Conservation (phyloP, 176 grass and related monocot genomes). For the Musa itinerans region DNA sequence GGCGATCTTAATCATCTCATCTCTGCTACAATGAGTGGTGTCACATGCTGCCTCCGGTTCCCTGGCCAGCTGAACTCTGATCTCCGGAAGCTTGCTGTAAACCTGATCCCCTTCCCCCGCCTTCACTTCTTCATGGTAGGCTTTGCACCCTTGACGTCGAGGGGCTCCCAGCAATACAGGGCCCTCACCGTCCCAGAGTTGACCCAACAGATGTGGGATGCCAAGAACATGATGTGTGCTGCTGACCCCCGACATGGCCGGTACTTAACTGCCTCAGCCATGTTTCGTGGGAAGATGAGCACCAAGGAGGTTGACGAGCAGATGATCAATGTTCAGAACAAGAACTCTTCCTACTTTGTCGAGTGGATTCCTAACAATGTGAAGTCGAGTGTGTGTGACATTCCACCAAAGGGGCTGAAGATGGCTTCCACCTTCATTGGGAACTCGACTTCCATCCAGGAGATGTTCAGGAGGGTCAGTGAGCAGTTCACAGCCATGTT, state of each 20-base stretch:
- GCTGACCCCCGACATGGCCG: slow-evolving; percentile 73
- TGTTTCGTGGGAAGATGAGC: slow-evolving; percentile 96
- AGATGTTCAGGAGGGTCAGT: slow-evolving; percentile 79
- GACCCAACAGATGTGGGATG: slow-evolving; percentile 98
- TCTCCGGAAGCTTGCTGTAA: too few relatives aligned
- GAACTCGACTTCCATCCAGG: slow-evolving; percentile 71
- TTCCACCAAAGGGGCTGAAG: too few relatives aligned
- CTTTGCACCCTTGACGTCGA: slow-evolving; percentile 77
- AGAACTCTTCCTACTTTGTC: too few relatives aligned
- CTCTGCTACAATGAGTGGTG: too few relatives aligned
- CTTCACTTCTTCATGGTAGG: slow-evolving; percentile 79
- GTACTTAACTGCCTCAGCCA: slow-evolving; percentile 74
- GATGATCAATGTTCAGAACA: slow-evolving; percentile 64
- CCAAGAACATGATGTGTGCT: slow-evolving; percentile 98
- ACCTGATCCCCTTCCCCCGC: too few relatives aligned
- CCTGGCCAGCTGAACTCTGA: too few relatives aligned
- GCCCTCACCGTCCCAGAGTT: slow-evolving; percentile 82
- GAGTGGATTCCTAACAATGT: too few relatives aligned
- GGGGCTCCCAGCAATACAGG: slow-evolving; percentile 85
- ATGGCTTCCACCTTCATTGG: slow-evolving; percentile 66
- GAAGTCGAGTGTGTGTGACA: too few relatives aligned
- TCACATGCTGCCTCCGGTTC: too few relatives aligned
- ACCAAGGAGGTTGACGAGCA: slow-evolving; percentile 89
- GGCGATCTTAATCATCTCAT: too few relatives aligned
- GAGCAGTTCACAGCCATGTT: slow-evolving; percentile 94